Percentiles rank a stretch among this genome's conserved stretches.
Evolutionary conservation across 1,284 basidiomycete species (phyloP).

Genomic region (Erythrobasidium hasegawianum): DNA sequence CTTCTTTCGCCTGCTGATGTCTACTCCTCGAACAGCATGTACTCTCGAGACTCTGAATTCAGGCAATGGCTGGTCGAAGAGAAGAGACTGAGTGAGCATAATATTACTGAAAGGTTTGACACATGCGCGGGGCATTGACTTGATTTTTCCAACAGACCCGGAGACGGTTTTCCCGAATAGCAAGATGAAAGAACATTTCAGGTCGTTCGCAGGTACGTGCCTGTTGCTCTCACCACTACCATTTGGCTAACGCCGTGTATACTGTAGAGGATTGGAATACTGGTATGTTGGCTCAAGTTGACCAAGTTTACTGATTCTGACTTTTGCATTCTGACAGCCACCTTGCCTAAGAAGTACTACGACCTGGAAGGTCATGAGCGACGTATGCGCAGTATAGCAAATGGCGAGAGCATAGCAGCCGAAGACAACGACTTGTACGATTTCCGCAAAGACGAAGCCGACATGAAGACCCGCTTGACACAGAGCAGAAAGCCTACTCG

Average conservation of each 20-base stretch:
- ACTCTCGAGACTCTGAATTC: not conserved
- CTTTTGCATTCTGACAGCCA: not conserved
- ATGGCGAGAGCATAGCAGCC: not conserved
- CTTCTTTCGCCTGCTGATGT: not conserved
- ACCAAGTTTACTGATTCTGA: too few relatives aligned
- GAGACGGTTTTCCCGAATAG: not conserved
- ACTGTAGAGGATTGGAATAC: conserved; percentile 10
- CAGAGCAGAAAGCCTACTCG: not conserved
- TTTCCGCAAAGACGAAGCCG: conserved; percentile 6
- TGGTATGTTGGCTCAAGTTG: too few relatives aligned
- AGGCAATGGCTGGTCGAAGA: conserved; percentile 1
- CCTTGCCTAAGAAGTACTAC: conserved; percentile 5
- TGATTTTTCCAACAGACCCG: not conserved
- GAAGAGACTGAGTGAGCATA: not conserved
- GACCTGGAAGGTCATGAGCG: conserved; percentile 1
- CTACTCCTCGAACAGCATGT: conserved; percentile 4
- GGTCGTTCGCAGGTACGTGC: not conserved
- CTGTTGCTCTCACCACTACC: not conserved
- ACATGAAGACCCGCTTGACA: not conserved
- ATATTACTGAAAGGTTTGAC: too few relatives aligned
- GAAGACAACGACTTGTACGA: not conserved
- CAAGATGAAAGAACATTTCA: conserved; percentile 1
- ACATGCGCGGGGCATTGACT: too few relatives aligned
- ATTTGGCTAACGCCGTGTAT: too few relatives aligned
- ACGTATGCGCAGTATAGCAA: not conserved